Evolutionary conservation across 2,329 filamentous ascomycete species (phyloP).

Genomic region (Aspergillus unguis): DNA sequence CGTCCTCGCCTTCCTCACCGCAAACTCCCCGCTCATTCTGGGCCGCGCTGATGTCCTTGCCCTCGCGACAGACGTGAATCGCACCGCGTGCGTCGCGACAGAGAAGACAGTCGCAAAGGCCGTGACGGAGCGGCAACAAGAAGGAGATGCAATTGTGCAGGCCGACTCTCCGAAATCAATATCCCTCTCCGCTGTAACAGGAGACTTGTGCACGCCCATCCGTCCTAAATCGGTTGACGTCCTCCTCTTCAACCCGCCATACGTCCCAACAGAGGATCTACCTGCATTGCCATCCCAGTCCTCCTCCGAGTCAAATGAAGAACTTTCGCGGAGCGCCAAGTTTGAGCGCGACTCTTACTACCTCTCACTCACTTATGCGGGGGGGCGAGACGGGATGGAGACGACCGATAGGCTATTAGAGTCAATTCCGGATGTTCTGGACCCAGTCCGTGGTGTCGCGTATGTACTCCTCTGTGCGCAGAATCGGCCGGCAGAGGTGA

Average conservation of each 20-base stretch:
- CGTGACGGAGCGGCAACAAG: slow-evolving; percentile 32
- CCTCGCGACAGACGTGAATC: slow-evolving; percentile 79
- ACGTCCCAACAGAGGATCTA: slow-evolving; percentile 79
- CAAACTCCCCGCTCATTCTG: slow-evolving; percentile 70
- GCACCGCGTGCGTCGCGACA: slow-evolving; percentile 76
- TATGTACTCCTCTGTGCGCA: slow-evolving; percentile 88
- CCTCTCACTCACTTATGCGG: slow-evolving; percentile 81
- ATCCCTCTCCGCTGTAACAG: slow-evolving; percentile 46
- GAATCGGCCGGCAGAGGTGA: slow-evolving; percentile 77
- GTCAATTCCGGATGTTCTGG: slow-evolving; percentile 63
- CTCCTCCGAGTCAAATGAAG: not conserved
- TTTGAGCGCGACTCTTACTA: slow-evolving; percentile 83
- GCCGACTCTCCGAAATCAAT: slow-evolving; percentile 1
- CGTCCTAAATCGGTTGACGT: slow-evolving; percentile 66
- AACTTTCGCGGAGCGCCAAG: slow-evolving; percentile 30
- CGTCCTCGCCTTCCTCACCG: slow-evolving; percentile 81
- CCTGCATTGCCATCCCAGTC: slow-evolving; percentile 43
- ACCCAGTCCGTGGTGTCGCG: slow-evolving; percentile 66
- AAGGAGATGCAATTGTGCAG: not conserved
- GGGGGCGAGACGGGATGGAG: slow-evolving; percentile 89
- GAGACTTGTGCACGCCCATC: slow-evolving; percentile 66
- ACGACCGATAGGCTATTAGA: slow-evolving; percentile 76
- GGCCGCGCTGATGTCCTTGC: slow-evolving; percentile 67
- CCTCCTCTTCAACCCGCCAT: slow-evolving; percentile 93
- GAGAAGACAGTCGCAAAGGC: slow-evolving; percentile 61